These are phyloP conservation scores for Zychaea mexicana DNA, from an alignment of 371 early-diverging fungal species.

Conservation along the genomic window DNA sequence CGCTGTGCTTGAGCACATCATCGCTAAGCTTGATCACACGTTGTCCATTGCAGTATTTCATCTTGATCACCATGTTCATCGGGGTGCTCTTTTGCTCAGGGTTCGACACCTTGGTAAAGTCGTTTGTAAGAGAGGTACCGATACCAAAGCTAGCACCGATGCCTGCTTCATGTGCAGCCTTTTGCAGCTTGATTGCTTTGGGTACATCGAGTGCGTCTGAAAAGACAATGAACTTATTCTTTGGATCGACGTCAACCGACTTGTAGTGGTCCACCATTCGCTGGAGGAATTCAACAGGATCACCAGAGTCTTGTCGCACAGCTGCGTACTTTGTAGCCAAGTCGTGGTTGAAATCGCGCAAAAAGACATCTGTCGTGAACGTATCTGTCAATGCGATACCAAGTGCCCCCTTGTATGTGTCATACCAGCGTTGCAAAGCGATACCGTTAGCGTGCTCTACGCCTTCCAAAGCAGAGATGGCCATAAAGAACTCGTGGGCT, in stretches of 20 bases:
- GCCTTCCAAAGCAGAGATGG: slow-evolving; percentile 68
- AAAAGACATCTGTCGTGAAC: slow-evolving; percentile 67
- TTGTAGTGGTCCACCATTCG: slow-evolving; percentile 60
- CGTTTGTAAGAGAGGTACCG: slow-evolving; percentile 79
- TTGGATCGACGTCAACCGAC: slow-evolving; percentile 58
- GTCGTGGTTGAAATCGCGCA: slow-evolving; percentile 57
- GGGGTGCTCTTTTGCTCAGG: slow-evolving; percentile 49
- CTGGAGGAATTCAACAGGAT: slow-evolving; percentile 58
- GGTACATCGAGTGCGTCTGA: slow-evolving; percentile 68
- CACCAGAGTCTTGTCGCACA: slow-evolving; percentile 80
- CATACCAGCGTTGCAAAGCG: slow-evolving; percentile 64
- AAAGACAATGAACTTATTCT: slow-evolving; percentile 68
- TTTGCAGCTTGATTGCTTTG: slow-evolving; percentile 53
- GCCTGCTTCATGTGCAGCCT: slow-evolving; percentile 44
- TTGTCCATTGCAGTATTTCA: slow-evolving; percentile 59
- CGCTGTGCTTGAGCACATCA: slow-evolving; percentile 66
- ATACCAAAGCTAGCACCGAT: slow-evolving; percentile 74
- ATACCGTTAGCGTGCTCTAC: slow-evolving; percentile 62
- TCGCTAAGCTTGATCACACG: slow-evolving; percentile 79
- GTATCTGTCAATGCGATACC: slow-evolving; percentile 79
- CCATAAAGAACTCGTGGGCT: slow-evolving; percentile 85
- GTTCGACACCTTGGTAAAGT: slow-evolving; percentile 48
- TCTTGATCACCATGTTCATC: slow-evolving; percentile 79
- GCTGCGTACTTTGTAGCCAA: slow-evolving; percentile 60
- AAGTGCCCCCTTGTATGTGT: slow-evolving; percentile 59